Base-by-base conservation (phyloP, 1,284 basidiomycete genomes). In the Lignosus rhinocerotis region DNA sequence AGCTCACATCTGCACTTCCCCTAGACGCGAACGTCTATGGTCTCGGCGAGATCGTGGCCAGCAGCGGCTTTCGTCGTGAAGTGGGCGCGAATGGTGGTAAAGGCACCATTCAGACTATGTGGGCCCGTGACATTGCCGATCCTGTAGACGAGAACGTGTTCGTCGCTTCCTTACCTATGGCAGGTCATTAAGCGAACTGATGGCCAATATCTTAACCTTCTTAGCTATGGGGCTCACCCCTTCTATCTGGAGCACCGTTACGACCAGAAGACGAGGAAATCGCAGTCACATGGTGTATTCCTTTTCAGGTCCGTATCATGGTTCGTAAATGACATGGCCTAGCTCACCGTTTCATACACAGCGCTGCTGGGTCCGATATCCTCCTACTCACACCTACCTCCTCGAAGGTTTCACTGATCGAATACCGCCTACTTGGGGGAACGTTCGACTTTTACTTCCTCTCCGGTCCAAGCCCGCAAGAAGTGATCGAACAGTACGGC, bases 11-110 rank as follows among this genome's bases (percentile, higher is more conserved):
- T 30, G 78, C 83, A 1, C 75, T 90, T 1, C 87, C 88, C 0
- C 72, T 78, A 14, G 80, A 81, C 41, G 80, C 89, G 17, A 90
- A 93, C 64, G 80, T 93, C 43, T 93, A 92, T 63, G 92, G 92
- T 0, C 75, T 93, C 6, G 92, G 90, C 4, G 90, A 94, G 70
- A 83, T 85, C 19, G 78, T 91, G 17, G 80, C 87, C 2, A 83
- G 80, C 63, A 85, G 84, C 63, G 86, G 86, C 5, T 87, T 88
- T 70, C 74, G 89, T 39, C 78, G 89, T n/a, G 80, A 88, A 60
- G 74, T 87, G 25, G 80, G 79, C n/a, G 74, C 77, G 0, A 71
- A 79, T 55, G 82, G 80, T 0, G 78, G 78, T 3, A 57, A 69
- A 19, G 84, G 85, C 1, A 87, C 86, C 0, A 76, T 90, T 9